Percentiles rank a stretch among this genome's conserved stretches.
phyloP scores from a whole-genome alignment of 495 filamentous ascomycete genomes.

The Aspergillus asperescens region DNA sequence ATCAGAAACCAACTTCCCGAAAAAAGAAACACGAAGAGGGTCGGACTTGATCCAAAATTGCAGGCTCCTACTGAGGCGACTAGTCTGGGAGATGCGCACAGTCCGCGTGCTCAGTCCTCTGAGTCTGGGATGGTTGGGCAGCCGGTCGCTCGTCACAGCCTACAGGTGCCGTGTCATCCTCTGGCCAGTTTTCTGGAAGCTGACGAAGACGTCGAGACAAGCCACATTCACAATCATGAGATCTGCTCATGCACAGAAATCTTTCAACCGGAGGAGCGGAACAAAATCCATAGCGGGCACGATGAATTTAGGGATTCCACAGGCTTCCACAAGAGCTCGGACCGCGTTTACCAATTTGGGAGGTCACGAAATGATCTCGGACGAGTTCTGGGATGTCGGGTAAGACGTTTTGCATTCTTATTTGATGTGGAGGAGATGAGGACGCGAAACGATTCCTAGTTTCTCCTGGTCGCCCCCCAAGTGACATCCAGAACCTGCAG shows the following conservation, averaged over 20 bases:
- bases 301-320: too few relatives aligned
- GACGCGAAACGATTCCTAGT: constrained; percentile 2
- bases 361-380: constrained; percentile 15
- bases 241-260: background rate
- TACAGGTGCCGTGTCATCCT: constrained; percentile 17
- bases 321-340: constrained; percentile 8
- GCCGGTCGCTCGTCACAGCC: constrained; percentile 10
- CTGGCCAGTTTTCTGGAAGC: constrained; percentile 13
- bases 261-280: too few relatives aligned
- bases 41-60: constrained; percentile 8
- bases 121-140: constrained; percentile 13
- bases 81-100: constrained; percentile 15
- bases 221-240: constrained; percentile 1
- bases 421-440: constrained; percentile 14
- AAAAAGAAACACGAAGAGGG: background rate
- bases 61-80: constrained; percentile 1
- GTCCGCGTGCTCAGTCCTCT: constrained; percentile 12
- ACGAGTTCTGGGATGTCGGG: background rate
- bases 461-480: constrained; percentile 6
- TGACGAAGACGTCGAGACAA: constrained; percentile 13
- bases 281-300: too few relatives aligned
- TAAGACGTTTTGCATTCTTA: background rate
- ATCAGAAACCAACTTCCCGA: background rate
- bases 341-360: constrained; percentile 20
- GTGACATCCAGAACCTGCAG: background rate